A percentile compares a stretch with the other conserved stretches of the same genome.
Evolutionary conservation across 2,329 filamentous ascomycete genomes (phyloP).

Genomic region (Canariomyces notabilis): DNA sequence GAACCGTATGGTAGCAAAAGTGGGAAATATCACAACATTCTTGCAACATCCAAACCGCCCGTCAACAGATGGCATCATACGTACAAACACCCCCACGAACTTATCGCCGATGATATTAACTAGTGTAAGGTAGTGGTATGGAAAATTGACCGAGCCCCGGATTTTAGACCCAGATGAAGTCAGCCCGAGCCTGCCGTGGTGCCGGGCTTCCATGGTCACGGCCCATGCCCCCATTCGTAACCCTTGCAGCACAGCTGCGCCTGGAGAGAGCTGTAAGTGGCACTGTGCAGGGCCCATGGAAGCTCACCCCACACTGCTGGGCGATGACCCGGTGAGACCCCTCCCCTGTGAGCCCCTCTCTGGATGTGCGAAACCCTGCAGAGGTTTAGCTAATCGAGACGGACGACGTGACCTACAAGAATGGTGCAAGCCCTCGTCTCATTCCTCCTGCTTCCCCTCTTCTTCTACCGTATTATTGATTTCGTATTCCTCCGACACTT

Average conservation of each 20-base stretch:
- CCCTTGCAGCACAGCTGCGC: neutral
- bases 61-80: constrained; percentile 19
- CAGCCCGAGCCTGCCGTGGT: constrained; percentile 2
- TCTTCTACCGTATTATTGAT: neutral
- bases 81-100: constrained; percentile 17
- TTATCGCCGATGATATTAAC: constrained; percentile 17
- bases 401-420: constrained; percentile 23
- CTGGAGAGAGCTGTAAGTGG: neutral
- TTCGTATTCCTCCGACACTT: neutral
- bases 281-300: neutral
- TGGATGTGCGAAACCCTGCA: constrained; percentile 15
- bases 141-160: constrained; percentile 3
- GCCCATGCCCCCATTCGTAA: neutral
- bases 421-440: constrained; percentile 8
- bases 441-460: neutral
- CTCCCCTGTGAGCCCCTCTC: constrained; percentile 20
- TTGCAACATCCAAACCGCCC: constrained; percentile 19
- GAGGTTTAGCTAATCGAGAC: constrained; percentile 23
- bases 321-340: constrained; percentile 4
- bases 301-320: constrained; percentile 11
- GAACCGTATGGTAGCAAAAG: neutral
- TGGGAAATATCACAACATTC: constrained; percentile 26
- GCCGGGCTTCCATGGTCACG: constrained; percentile 1
- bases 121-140: no score
- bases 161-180: constrained; percentile 15